Base-by-base conservation (phyloP, 2,329 filamentous ascomycete species). In the Alternaria sp. region DNA sequence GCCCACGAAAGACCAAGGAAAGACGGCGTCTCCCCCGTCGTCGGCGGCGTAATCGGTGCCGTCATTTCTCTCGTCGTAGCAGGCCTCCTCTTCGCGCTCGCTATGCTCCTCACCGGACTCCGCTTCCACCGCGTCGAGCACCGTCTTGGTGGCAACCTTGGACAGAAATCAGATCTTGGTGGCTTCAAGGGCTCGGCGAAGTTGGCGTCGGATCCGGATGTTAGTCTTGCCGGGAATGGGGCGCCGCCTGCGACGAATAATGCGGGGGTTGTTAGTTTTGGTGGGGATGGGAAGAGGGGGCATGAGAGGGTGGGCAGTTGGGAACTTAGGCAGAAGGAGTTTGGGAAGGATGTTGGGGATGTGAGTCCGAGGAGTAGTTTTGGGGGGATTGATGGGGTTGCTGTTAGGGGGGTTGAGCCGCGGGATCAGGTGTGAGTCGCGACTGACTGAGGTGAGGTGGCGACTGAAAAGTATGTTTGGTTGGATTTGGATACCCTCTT, bases 281-380 rank as follows among this genome's bases (percentile, higher is more conserved):
- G 71, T 1, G 55, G 77, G 7, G 58, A 49, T 6, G 56, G 36
- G 6, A 66, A 63, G 13, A 65, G 64, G 19, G 81, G 81, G 2
- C 83, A 88, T 71, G 86, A 88, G 75, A 78, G 86, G 46, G 79
- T 84, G 17, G 86, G 85, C 1, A 88, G 86, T 63, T 89, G 87
- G 87, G 87, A 88, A 72, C 74, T 88, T 75, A 63, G 73, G 43
- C 81, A 81, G 57, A 78, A 79, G 59, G 73, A 77, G 66, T 69
- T 72, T 59, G 74, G 73, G 21, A 73, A 65, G 32, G 67, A 72
- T 44, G 25, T 63, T 17, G 70, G 64, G 5, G 73, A 67, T 23
- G 68, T 61, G 68, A 78, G 72, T 67, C 57, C 70, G 59, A 65
- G 66, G 67, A 79, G 77, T 55, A 84, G 83, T 65, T 82, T 84